Base-by-base conservation (phyloP, 306 rosid species). In the Lagenaria siceraria region DNA sequence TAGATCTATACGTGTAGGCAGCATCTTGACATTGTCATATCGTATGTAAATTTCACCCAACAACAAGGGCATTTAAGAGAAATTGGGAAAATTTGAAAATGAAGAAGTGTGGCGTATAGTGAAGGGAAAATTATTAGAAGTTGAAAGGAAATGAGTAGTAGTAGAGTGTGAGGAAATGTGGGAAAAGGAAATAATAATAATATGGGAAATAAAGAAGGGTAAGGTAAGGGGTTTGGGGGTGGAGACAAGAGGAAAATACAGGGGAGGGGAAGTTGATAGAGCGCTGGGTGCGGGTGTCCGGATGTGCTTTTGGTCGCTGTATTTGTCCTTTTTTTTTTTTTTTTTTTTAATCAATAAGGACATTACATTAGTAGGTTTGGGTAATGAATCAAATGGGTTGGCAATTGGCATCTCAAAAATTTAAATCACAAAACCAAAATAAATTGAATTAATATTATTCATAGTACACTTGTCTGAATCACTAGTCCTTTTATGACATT, bases 181-280 rank as follows among this genome's bases (percentile, higher is more conserved):
- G 14, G 33, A 4, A 29, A 29, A 29, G 3, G 3, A 29, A 29
- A 29, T 29, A 29, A 29, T 29, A 29, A 29, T 29, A 29, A 29
- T 29, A 29, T 29, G 33, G 35, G 10, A 12, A 5, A n/a, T 11
- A 13, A 2, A 12, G 27, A 60, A 60, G 18, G 31, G 65, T 4
- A 8, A 43, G 31, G 5, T 46, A 43, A 43, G 49, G 52, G 5
- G 49, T 43, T 10, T 46, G 17, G 5, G 52, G 53, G 53, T 29
- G 53, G 75, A 69, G 75, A 69, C 75, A 69, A 69, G 55, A 55
- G 35, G 55, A 69, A 69, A 69, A 69, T 42, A 13, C 53, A n/a
- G 53, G 53, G 53, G 53, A 68, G 43, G 24, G 36, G 46, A 42
- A 49, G 55, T 52, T 21, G 75, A 69, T 10, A 53, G 46, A n/a